A percentile compares a stretch with the other conserved stretches of the same genome.
Evolutionary conservation across 2,329 filamentous ascomycete genomes (phyloP).

Genomic region (Mycogone perniciosa): DNA sequence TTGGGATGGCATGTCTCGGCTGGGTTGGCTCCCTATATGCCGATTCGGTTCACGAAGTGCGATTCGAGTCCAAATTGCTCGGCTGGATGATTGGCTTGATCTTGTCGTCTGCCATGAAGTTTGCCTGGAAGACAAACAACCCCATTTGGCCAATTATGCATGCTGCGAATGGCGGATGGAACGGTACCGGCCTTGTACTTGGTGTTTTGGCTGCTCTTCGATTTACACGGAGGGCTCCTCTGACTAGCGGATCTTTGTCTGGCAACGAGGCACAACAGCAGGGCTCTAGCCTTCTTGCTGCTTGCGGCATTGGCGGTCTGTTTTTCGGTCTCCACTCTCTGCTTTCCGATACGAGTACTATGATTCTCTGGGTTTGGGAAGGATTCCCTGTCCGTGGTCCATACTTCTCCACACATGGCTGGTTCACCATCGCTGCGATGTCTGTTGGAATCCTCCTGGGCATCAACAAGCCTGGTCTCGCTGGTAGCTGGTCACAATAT

Average conservation of each 20-base stretch:
- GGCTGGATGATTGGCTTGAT: constrained; percentile 79
- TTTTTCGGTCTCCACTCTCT: constrained; percentile 89
- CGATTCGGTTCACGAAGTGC: constrained; percentile 65
- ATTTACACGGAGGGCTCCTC: constrained; percentile 62
- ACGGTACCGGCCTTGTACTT: constrained; percentile 71
- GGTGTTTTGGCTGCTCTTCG: constrained; percentile 69
- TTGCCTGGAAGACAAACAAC: constrained; percentile 90
- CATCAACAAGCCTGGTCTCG: constrained; percentile 63
- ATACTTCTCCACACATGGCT: constrained; percentile 82
- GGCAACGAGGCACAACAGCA: constrained; percentile 35
- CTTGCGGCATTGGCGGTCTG: constrained; percentile 72
- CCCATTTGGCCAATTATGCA: constrained; percentile 96
- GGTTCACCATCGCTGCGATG: constrained; percentile 82
- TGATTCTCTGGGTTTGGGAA: constrained; percentile 98
- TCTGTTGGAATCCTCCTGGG: constrained; percentile 70
- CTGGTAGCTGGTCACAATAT: constrained; percentile 73
- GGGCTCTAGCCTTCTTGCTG: constrained; percentile 64
- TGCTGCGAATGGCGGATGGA: constrained; percentile 83
- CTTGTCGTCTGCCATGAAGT: constrained; percentile 82
- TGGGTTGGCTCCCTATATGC: constrained; percentile 80
- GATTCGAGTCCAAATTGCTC: constrained; percentile 74
- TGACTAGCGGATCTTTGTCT: constrained; percentile 32
- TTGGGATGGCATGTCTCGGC: constrained; percentile 72
- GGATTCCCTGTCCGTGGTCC: constrained; percentile 88
- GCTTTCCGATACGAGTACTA: constrained; percentile 93